Percentiles rank a stretch among this genome's conserved stretches.
phyloP scores from a whole-genome alignment of 2,329 filamentous ascomycete species.

The Emmonsia crescens region DNA sequence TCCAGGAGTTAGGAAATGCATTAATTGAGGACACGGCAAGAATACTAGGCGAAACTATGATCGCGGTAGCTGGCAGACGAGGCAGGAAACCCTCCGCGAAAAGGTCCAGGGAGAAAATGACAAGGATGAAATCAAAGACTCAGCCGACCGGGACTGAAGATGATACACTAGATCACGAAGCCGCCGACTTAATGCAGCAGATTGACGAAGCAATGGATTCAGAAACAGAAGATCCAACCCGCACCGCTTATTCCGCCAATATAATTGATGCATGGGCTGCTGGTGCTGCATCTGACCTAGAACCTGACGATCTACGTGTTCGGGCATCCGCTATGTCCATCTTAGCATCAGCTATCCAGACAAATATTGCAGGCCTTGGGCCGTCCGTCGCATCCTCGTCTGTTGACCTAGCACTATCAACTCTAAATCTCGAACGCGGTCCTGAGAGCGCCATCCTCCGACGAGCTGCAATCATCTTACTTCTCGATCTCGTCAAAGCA shows the following conservation, averaged over 20 bases:
- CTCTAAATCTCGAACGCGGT: conserved; percentile 26
- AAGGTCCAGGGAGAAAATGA: conserved; percentile 19
- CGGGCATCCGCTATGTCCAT: conserved; percentile 36
- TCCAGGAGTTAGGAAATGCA: conserved; percentile 30
- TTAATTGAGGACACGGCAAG: conserved; percentile 28
- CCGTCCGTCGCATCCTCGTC: conserved; percentile 24
- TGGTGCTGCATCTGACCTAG: conserved; percentile 25
- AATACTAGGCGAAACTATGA: conserved; percentile 29
- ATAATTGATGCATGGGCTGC: conserved; percentile 33
- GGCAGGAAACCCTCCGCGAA: conserved; percentile 28
- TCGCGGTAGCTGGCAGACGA: conserved; percentile 31
- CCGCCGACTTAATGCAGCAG: conserved; percentile 8
- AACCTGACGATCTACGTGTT: conserved; percentile 34
- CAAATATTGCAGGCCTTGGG: conserved; percentile 30
- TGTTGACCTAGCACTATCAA: conserved; percentile 31
- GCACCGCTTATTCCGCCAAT: conserved; percentile 24
- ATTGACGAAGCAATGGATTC: conserved; percentile 17
- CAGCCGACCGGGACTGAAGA: conserved; percentile 14
- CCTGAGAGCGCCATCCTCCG: conserved; percentile 32
- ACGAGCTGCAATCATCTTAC: conserved; percentile 30
- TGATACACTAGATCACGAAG: neutral
- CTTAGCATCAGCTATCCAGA: conserved; percentile 31
- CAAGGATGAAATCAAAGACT: conserved; percentile 21
- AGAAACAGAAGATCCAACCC: conserved; percentile 26
- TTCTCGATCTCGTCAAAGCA: conserved; percentile 32